Evolutionary conservation across 2,329 filamentous ascomycete species (phyloP), one percentile per base, ranked within the genome.

Genomic region (Penicillium sp.): DNA sequence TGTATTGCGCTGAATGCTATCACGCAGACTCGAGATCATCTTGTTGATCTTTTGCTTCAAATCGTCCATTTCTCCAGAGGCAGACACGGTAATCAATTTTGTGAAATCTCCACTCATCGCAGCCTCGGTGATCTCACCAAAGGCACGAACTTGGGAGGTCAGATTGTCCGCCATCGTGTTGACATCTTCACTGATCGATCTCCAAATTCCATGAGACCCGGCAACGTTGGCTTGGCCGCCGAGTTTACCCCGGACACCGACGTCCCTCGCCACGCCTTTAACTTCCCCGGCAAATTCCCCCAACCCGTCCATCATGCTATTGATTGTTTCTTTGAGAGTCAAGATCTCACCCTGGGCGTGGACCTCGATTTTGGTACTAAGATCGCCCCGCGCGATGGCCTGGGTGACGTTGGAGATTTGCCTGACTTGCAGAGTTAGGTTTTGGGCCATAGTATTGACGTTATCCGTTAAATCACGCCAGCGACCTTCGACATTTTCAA

Each of bases 1-100:
- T 1, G 91, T 96, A 72, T 97, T 97, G 70, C 91, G 87, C 74
- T 97, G 92, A 63, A 97, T 96, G 79, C 89, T 93, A 77, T 97
- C 93, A 64, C 93, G 83, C 63, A 97, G 78, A 73, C 94, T 96
- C 72, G 89, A 93, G 42, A 97, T 92, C 93, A 97, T 97, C 79
- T 94, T 90, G 73, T 97, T 97, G 83, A 97, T 97, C 81, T 96
- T 97, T 69, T 92, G 87, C 78, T 97, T 97, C 66, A 97, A 82
- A 75, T 96, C 93, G 75, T 96, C 93, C 93, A 97, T 97, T 75
- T 97, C 93, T 62, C 93, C 93, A 6, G 92, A 96, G 23, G 93
- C 93, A 74, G 96, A 92, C 5, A 97, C 93, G 42, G 93, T 94
- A 71, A 97, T 92, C 61, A 93, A 86, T 72, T 96, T 94, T 17